These are phyloP conservation scores for Cystoderma amianthinum DNA, from an alignment of 768 basidiomycete genomes.

Conservation along the genomic window DNA sequence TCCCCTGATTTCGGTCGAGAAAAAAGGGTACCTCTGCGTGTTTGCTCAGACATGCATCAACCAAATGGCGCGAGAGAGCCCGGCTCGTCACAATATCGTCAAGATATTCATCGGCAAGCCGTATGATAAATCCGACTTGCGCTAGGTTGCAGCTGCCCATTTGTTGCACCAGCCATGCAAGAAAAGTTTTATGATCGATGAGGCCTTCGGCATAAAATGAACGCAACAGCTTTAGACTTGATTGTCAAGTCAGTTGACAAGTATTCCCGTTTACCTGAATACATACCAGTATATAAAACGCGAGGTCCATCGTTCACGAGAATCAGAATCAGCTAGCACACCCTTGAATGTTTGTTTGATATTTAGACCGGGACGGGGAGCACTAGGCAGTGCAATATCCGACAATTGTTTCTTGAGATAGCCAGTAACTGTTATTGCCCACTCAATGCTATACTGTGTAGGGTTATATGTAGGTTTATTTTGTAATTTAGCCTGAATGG, in stretches of 20 bases:
- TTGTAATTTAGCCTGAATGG: constrained; percentile 62
- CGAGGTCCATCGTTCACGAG: constrained; percentile 70
- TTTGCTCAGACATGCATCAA: constrained; percentile 64
- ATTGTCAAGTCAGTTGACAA: constrained; percentile 1
- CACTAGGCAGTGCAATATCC: constrained; percentile 75
- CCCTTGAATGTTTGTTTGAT: constrained; percentile 85
- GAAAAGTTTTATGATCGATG: constrained; percentile 71
- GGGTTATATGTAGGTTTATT: constrained; percentile 80
- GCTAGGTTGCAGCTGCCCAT: constrained; percentile 75
- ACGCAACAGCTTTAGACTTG: constrained; percentile 63
- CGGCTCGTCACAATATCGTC: constrained; percentile 61
- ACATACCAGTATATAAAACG: constrained; percentile 72
- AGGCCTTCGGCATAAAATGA: constrained; percentile 77
- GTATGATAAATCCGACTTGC: constrained; percentile 69
- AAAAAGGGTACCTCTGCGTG: constrained; percentile 47
- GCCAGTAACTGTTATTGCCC: constrained; percentile 75
- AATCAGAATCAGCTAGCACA: constrained; percentile 63
- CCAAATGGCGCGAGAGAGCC: constrained; percentile 62
- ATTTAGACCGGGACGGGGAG: constrained; percentile 67
- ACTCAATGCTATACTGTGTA: constrained; percentile 77
- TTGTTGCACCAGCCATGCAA: constrained; percentile 75
- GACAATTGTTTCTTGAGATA: constrained; percentile 79
- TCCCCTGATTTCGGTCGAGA: background rate
- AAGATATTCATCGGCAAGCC: constrained; percentile 76
- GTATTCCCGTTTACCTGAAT: background rate